Base-by-base conservation (phyloP, 2,329 filamentous ascomycete genomes). In the Gaeumannomyces tritici region DNA sequence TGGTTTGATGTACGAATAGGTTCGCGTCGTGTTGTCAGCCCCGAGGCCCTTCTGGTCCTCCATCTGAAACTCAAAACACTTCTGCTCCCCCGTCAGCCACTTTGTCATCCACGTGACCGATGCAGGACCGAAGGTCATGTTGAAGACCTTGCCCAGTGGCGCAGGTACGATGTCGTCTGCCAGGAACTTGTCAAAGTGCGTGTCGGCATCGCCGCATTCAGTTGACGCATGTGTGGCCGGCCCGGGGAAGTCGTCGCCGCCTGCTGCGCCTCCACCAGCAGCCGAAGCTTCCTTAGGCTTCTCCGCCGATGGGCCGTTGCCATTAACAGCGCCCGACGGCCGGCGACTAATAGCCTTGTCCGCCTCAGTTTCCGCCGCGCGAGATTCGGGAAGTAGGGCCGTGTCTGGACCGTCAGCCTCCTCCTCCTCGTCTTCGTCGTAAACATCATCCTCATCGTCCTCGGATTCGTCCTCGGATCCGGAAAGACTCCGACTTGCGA, bases 1-100 rank as follows among this genome's bases (percentile, higher is more conserved):
- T 1, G 95, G 95, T 73, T 97, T 98, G 76, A 96, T 96, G 73
- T 97, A 99, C 1, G 87, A 88, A 72, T 89, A 96, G 26, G 79
- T 85, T 57, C 93, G 85, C 3, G 83, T 83, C 72, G 87, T 90
- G 75, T 88, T 90, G 24, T 96, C 91, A 59, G 85, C 83, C 3
- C 84, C 85, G 28, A 96, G 75, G 0, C 90, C 91, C 69, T 88
- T 89, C 70, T 91, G 91, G 67, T 96, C 92, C 57, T 93, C 89
- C 76, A 96, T 87, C 65, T 90, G 88, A 29, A 98, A 74, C n/a
- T 99, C 95, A 4, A 83, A 81, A 57, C 90, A 95, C 72, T 96
- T 98, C 72, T 96, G 91, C 63, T 97, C 91, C 27, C 87, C 87
- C 0, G 89, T 81, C 57, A 99, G 79, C 83, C 91, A 98, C 69